Evolutionary conservation across 352 stramenopile species (phyloP).

Genomic region (Phytophthora constricta): DNA sequence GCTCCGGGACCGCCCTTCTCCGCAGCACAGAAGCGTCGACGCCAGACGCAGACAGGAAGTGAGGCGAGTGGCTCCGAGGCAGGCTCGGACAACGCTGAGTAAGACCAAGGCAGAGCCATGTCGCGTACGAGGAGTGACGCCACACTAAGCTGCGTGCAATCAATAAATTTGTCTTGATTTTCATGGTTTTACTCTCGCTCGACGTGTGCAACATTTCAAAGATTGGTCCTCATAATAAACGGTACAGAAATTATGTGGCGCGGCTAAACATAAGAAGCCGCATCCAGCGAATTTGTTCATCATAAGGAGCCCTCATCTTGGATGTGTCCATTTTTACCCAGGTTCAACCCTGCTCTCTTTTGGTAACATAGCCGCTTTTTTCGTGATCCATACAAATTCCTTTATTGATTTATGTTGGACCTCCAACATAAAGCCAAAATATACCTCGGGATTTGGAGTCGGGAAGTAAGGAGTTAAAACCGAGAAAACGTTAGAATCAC

Average conservation of each 20-base stretch:
- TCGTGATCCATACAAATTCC: slow-evolving; percentile 12
- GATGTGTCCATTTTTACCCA: no score
- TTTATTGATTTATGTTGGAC: slow-evolving; percentile 22
- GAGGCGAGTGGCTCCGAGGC: no score
- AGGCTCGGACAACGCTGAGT: neutral
- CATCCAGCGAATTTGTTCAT: neutral
- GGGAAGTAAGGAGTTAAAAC: slow-evolving; percentile 19
- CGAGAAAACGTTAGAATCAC: no score
- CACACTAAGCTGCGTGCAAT: no score
- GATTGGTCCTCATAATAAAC: no score
- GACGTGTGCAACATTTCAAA: no score
- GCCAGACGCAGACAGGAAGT: no score
- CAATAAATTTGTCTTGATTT: no score
- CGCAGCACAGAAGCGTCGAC: slow-evolving; percentile 8
- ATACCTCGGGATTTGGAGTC: slow-evolving; percentile 6
- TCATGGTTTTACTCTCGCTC: no score
- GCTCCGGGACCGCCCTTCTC: neutral
- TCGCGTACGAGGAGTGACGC: no score
- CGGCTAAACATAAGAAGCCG: neutral
- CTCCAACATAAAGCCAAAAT: slow-evolving; percentile 24
- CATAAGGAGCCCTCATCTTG: slow-evolving; percentile 7
- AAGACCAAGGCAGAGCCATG: neutral
- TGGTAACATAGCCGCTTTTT: neutral
- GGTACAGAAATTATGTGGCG: no score
- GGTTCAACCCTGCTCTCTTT: no score